Conservation (phyloP, 176 grass and related monocot genomes). For the Carex kokanica region DNA sequence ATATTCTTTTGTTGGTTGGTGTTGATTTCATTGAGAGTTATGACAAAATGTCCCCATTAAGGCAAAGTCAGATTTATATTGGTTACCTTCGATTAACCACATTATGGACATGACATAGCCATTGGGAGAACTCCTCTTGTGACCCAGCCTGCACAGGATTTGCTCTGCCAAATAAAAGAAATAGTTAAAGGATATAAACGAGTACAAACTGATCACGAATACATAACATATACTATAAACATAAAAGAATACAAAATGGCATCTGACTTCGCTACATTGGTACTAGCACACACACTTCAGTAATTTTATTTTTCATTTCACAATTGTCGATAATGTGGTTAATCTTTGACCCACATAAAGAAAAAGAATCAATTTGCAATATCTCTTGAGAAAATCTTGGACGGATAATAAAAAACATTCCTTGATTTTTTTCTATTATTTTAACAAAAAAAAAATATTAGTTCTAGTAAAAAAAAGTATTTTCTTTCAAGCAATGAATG, state of each 20-base stretch:
- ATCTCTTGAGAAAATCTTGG: not conserved
- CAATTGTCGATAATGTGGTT: not conserved
- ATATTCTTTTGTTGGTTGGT: not conserved
- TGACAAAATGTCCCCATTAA: not conserved
- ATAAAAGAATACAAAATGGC: not conserved
- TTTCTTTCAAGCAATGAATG: not conserved
- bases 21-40: constrained; percentile 4
- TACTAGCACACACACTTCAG: not conserved
- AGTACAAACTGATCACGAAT: constrained; percentile 1
- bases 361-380: not conserved
- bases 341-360: not conserved
- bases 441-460: not conserved
- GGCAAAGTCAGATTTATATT: not conserved
- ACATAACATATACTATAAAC: not conserved
- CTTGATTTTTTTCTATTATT: not conserved
- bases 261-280: not conserved
- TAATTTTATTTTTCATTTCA: not conserved
- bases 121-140: constrained; percentile 81
- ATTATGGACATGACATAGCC: constrained; percentile 89
- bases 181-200: not conserved
- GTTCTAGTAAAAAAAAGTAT: not conserved
- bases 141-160: constrained; percentile 90
- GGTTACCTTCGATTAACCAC: constrained; percentile 93
- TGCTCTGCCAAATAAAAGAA: constrained; percentile 46
- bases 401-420: not conserved